Evolutionary conservation across 164 flowering plant genomes (phyloP), one percentile per base, ranked within the genome.

Genomic region (Vitis rupestris): DNA sequence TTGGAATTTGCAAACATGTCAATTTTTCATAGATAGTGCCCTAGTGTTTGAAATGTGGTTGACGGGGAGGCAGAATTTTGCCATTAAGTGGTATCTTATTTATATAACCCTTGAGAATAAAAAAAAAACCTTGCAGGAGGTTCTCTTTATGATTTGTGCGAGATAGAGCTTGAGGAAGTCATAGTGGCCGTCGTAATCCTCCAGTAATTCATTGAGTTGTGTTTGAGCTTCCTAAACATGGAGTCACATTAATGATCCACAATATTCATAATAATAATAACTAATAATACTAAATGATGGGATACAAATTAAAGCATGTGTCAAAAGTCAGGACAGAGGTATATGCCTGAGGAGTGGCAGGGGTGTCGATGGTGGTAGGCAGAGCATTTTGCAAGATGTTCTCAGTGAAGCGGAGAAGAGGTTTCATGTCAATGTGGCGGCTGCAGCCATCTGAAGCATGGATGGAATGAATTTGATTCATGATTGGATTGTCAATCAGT

Each of bases 401-500:
- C 75, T 93, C 90, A 27, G 85, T 70, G 49, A 88, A 65, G 23
- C 72, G 65, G 56, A 93, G 85, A 14, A 90, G 73, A 54, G 91
- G 87, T 44, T 63, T 85, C 27, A 84, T 84, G 55, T 80, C 79
- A 49, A 88, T 68, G 3, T 82, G 82, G 7, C 84, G 82, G 27
- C 44, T 37, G 44, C 44, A 4, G 44, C 88, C 88, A 66, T 86
- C 95, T 0, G 95, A 89, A n/a, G 84, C 80, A 72, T 91, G 95
- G 29, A 87, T 86, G 17, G 72, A 83, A 69, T 63, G 75, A 59
- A 93, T 82, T 67, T 84, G 86, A 75, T 79, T 88, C 84, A 79
- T 76, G 87, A 91, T 81, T 8, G 80, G 82, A 72, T 61, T 75
- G 70, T 91, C 97, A 60, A 88, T 89, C 0, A 37, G 44, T 6